These are phyloP conservation scores for Yamadazyma songkhlaensis DNA, from an alignment of 1,139 yeast species.

Conservation along the genomic window DNA sequence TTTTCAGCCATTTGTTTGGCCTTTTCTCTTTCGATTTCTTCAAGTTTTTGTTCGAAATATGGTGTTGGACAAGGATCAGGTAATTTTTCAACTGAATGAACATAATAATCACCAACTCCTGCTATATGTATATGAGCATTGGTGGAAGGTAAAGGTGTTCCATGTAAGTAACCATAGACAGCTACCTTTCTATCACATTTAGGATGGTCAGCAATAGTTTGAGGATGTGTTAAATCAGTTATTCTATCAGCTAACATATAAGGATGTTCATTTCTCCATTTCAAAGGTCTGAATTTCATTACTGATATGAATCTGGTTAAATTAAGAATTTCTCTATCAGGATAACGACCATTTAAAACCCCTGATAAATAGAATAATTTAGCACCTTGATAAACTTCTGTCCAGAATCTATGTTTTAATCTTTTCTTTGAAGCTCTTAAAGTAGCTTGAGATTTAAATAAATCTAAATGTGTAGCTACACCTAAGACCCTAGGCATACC, in stretches of 20 bases:
- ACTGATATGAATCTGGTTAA: slow-evolving; percentile 91
- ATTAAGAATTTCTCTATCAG: slow-evolving; percentile 92
- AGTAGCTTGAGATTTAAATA: slow-evolving; percentile 86
- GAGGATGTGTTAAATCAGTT: slow-evolving; percentile 95
- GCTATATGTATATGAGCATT: slow-evolving; percentile 89
- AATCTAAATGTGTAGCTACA: slow-evolving; percentile 91
- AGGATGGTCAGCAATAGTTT: slow-evolving; percentile 69
- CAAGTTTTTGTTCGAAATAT: slow-evolving; percentile 78
- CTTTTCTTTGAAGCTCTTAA: slow-evolving; percentile 89
- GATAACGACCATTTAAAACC: slow-evolving; percentile 94
- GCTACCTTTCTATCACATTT: slow-evolving; percentile 90
- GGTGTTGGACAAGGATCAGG: slow-evolving; percentile 99
- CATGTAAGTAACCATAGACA: slow-evolving; percentile 90
- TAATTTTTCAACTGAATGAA: slow-evolving; percentile 74
- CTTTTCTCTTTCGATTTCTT: slow-evolving; percentile 71
- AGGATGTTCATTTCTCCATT: slow-evolving; percentile 99
- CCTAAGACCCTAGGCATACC: slow-evolving; percentile 99
- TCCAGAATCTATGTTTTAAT: slow-evolving; percentile 95
- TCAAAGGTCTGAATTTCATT: slow-evolving; percentile 96
- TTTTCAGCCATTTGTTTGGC: slow-evolving; percentile 60
- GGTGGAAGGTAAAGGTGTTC: slow-evolving; percentile 76
- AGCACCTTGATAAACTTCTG: slow-evolving; percentile 98
- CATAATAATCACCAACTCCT: slow-evolving; percentile 88
- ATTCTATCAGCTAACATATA: slow-evolving; percentile 88
- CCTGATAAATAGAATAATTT: slow-evolving; percentile 93